Evolutionary conservation across 768 basidiomycete genomes (phyloP), one percentile per base, ranked within the genome.

Genomic region (Mycena olivaceomarginata): DNA sequence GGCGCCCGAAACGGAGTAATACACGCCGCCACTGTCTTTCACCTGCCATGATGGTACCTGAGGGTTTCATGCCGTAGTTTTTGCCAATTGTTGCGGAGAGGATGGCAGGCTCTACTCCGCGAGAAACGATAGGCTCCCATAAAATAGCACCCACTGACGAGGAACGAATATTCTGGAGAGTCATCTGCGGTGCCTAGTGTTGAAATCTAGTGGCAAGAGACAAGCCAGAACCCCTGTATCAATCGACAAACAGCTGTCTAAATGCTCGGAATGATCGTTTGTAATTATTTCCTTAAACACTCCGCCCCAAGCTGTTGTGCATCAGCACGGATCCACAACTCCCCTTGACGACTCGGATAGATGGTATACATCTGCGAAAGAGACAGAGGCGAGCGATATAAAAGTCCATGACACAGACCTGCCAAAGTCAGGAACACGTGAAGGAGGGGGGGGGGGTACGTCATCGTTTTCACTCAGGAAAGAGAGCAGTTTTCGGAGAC

Each of bases 311-410:
- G 48, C 48, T 51, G 48, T 51, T 51, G 48, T 51, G 48, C 48
- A 51, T 51, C 48, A 51, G 48, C 48, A 51, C 48, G 48, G 48
- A 51, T 51, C 48, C 48, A 51, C 48, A 51, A 51, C 48, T 51
- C 48, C 48, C 48, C 48, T n/a, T 51, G 48, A 51, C 48, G 48
- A 51, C 16, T 51, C 48, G 48, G 48, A 51, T 51, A 51, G 48
- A 51, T 51, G 48, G 48, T 51, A 51, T 31, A 51, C 48, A 51
- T 51, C 48, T 51, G 48, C 48, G 48, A 51, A 51, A 51, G 48
- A 51, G 48, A 25, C 25, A 25, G 25, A 25, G 25, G 25, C 25
- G 25, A 25, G 25, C 2, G 2, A 25, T 25, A 25, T 25, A 25
- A 25, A 25, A 25, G 25, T 25, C 25, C 25, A 25, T 25, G 25